Conservation (phyloP, 345 rosid genomes). For the Euphorbia pulcherrima region DNA sequence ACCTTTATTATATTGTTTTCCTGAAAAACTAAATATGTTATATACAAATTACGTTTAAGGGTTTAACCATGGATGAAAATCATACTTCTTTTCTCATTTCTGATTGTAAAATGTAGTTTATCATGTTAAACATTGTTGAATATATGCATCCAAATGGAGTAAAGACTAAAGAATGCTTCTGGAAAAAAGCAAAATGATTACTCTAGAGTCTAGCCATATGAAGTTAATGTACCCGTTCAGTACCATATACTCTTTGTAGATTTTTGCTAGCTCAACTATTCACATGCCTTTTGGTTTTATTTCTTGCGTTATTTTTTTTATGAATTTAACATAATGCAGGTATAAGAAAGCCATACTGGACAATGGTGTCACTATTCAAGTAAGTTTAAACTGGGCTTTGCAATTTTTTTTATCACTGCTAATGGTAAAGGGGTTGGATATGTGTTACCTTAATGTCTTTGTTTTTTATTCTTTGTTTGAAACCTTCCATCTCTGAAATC, state of each 20-base stretch:
- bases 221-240: no score
- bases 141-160: not conserved
- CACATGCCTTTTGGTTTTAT: not conserved
- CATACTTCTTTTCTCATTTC: not conserved
- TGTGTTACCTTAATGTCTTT: not conserved
- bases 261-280: not conserved
- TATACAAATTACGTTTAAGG: not conserved
- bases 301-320: not conserved
- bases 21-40: not conserved
- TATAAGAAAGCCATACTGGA: slow-evolving; percentile 77
- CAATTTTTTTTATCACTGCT: no score
- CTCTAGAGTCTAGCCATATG: no score
- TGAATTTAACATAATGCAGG: slow-evolving; percentile 41
- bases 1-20: not conserved
- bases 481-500: not conserved
- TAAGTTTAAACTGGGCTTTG: slow-evolving; percentile 26
- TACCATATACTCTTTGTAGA: not conserved
- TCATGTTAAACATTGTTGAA: not conserved
- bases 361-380: slow-evolving; percentile 71
- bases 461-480: not conserved
- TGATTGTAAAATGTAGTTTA: not conserved
- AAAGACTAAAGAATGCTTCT: not conserved
- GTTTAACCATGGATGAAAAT: not conserved
- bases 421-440: not conserved
- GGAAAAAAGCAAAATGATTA: not conserved